Evolutionary conservation across 2,329 filamentous ascomycete species (phyloP), one percentile per base, ranked within the genome.

Genomic region (Lecanicillium sp.): DNA sequence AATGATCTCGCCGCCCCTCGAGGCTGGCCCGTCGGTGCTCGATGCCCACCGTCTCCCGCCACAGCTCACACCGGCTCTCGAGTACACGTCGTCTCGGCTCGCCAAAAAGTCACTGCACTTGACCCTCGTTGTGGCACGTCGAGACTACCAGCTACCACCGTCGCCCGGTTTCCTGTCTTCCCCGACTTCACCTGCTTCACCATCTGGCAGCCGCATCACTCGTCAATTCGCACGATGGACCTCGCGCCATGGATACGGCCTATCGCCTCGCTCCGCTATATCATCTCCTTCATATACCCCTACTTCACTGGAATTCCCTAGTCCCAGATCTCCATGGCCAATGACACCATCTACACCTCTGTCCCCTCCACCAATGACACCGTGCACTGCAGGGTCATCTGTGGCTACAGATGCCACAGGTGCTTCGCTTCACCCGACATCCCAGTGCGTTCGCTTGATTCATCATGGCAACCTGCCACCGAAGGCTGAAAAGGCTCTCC

Each of bases 1-100:
- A 40, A 65, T 61, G 41, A 81, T 81, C 49, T 81, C 77, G 2
- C 71, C 74, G 36, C 77, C 78, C 12, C 67, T 82, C 41, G 78
- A 81, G 63, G 77, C 77, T 19, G 77, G 77, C 14, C 61, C 64
- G 30, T 80, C 77, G 15, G 62, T 81, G 39, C 68, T 79, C 43
- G 72, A 79, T 48, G 62, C 64, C 25, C 68, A 77, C 46, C 68
- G 71, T 42, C 64, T 81, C n/a, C 76, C 77, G 2, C 57, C 66
- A n/a, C 62, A 67, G 31, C 54, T 81, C 39, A 66, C 59, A 10
- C 64, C 66, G 4, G 75, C 75, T 18, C 66, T 82, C 20, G 75
- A 79, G 42, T 77, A 79, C 48, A 64, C 68, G 12, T 79, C 78
- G 1, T 65, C 62, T 45, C 65, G 71, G 15, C 64, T 82, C 17